phyloP scores from a whole-genome alignment of 805 yeast genomes.

The Candida nemodendra region DNA sequence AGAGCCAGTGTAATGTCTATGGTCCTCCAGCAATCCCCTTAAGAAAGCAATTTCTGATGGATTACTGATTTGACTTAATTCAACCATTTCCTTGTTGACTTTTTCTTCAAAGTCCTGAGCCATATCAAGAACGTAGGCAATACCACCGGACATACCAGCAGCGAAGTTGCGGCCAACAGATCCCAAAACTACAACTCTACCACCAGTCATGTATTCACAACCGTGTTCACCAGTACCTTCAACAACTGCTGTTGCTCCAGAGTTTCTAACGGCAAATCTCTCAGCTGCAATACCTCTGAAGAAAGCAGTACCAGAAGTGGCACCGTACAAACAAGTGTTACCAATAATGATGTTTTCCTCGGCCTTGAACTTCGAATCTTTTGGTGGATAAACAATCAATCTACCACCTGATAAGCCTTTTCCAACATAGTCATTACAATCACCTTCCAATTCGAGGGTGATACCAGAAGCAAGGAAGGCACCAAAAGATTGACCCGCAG shows the following conservation, averaged over 20 bases:
- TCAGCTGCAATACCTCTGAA: slow-evolving; percentile 98
- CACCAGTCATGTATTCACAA: slow-evolving; percentile 99
- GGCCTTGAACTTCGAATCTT: slow-evolving; percentile 78
- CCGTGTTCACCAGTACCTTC: slow-evolving; percentile 99
- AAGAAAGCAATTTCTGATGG: slow-evolving; percentile 93
- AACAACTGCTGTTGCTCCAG: slow-evolving; percentile 95
- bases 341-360: slow-evolving; percentile 97
- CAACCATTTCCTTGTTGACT: slow-evolving; percentile 81
- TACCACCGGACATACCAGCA: slow-evolving; percentile 99
- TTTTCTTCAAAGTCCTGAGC: slow-evolving; percentile 86
- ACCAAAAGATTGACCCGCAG: slow-evolving; percentile 98
- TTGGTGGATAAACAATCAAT: slow-evolving; percentile 87
- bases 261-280: slow-evolving; percentile 96
- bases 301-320: slow-evolving; percentile 91
- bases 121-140: slow-evolving; percentile 92
- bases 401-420: slow-evolving; percentile 97
- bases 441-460: slow-evolving; percentile 94
- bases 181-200: slow-evolving; percentile 92
- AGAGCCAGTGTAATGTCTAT: slow-evolving; percentile 90
- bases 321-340: slow-evolving; percentile 97
- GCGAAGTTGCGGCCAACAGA: slow-evolving; percentile 89
- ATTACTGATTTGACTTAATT: slow-evolving; percentile 70
- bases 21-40: slow-evolving; percentile 91
- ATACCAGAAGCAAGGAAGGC: slow-evolving; percentile 96
- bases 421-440: slow-evolving; percentile 96